Conservation (phyloP, 2,329 filamentous ascomycete genomes). For the Thelonectria olida region DNA sequence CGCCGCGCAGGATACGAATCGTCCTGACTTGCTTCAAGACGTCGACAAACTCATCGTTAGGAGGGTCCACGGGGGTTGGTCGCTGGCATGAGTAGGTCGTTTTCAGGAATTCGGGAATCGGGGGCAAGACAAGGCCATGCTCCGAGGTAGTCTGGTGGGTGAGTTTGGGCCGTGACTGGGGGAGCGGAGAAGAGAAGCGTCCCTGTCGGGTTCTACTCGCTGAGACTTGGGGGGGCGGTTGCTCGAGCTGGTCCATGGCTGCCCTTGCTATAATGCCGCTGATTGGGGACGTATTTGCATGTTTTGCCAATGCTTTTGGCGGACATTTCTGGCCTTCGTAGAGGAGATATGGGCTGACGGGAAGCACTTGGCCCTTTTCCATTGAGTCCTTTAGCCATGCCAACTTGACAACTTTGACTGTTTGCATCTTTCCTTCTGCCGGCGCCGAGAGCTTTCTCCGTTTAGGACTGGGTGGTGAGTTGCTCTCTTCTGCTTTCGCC, state of each 20-base stretch:
- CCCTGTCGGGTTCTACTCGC: constrained; percentile 7
- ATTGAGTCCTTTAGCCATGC: constrained; percentile 67
- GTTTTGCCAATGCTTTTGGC: neutral
- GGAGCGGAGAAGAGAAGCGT: constrained; percentile 10
- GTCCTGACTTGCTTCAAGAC: constrained; percentile 79
- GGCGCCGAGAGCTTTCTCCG: constrained; percentile 25
- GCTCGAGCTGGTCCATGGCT: constrained; percentile 11
- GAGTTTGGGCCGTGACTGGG: constrained; percentile 51
- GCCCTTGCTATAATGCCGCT: constrained; percentile 28
- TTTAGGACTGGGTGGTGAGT: constrained; percentile 25
- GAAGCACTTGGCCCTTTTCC: constrained; percentile 53
- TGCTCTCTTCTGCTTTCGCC: constrained; percentile 2
- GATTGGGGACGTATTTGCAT: constrained; percentile 8
- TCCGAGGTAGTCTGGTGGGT: constrained; percentile 80
- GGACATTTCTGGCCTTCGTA: constrained; percentile 58
- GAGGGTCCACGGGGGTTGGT: constrained; percentile 72
- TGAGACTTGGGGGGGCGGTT: neutral
- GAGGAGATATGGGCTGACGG: constrained; percentile 60
- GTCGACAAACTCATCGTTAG: constrained; percentile 79
- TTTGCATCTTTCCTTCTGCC: constrained; percentile 22
- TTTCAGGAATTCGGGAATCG: constrained; percentile 72
- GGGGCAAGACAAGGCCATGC: constrained; percentile 72
- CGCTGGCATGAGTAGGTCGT: constrained; percentile 81
- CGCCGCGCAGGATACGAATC: constrained; percentile 74
- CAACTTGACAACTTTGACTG: constrained; percentile 65